Conservation (phyloP, 768 basidiomycete genomes). For the Cyclocybe cylindracea region DNA sequence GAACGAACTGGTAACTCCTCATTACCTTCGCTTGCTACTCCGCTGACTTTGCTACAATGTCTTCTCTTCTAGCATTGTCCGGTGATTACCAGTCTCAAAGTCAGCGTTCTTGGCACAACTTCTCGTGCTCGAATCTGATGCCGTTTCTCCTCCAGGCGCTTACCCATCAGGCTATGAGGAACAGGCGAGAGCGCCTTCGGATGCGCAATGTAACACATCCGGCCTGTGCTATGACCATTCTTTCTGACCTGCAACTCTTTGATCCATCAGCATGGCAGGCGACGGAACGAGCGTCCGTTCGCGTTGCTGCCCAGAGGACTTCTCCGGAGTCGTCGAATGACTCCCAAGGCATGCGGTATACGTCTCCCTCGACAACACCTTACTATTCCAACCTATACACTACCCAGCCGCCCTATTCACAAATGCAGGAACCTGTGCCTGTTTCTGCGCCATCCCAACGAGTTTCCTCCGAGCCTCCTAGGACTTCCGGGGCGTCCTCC, state of each 20-base stretch:
- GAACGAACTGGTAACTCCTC: constrained; percentile 54
- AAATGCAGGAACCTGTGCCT: constrained; percentile 11
- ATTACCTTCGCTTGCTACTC: constrained; percentile 4
- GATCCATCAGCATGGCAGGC: constrained; percentile 49
- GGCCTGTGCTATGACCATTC: not conserved
- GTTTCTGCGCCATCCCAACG: constrained; percentile 4
- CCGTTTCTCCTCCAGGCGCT: constrained; percentile 8
- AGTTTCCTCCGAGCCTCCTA: constrained; percentile 1
- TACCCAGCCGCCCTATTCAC: constrained; percentile 11
- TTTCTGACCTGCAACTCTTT: constrained; percentile 2
- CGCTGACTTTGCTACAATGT: constrained; percentile 4
- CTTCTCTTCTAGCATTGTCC: constrained; percentile 36
- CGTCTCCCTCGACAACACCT: constrained; percentile 26
- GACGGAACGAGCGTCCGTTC: constrained; percentile 57
- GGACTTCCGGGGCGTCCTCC: constrained; percentile 8
- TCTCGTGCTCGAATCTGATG: constrained; percentile 3
- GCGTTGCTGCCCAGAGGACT: constrained; percentile 54
- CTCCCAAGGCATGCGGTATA: constrained; percentile 31
- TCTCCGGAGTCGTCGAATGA: constrained; percentile 25
- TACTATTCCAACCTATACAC: constrained; percentile 26
- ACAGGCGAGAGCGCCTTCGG: constrained; percentile 17
- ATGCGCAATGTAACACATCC: constrained; percentile 7
- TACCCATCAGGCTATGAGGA: constrained; percentile 32
- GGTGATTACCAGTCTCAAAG: constrained; percentile 43
- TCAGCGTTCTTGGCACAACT: constrained; percentile 21